phyloP scores from a whole-genome alignment of 2,329 filamentous ascomycete species.

The Monosporascus cannonballus region DNA sequence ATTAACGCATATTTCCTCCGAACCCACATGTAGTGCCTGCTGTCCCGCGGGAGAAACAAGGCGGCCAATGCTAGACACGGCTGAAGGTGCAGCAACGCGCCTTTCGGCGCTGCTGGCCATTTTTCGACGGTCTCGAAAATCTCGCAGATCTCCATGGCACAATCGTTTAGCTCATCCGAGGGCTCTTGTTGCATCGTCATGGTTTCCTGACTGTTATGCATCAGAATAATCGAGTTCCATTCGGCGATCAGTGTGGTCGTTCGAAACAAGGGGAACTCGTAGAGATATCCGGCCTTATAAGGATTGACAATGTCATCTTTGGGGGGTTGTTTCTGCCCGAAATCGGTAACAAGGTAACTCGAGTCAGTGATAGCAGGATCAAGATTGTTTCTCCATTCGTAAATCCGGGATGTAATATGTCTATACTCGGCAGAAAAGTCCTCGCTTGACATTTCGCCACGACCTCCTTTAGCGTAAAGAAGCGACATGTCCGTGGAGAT shows the following conservation, averaged over 20 bases:
- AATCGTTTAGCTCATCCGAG: constrained; percentile 47
- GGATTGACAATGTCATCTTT: constrained; percentile 68
- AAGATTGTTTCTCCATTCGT: constrained; percentile 49
- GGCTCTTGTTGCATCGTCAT: constrained; percentile 45
- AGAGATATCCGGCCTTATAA: constrained; percentile 63
- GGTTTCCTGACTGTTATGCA: constrained; percentile 72
- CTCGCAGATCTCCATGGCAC: constrained; percentile 67
- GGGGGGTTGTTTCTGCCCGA: constrained; percentile 46
- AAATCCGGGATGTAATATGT: constrained; percentile 40
- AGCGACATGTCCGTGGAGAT: constrained; percentile 76
- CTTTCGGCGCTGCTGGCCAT: constrained; percentile 64
- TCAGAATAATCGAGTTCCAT: constrained; percentile 70
- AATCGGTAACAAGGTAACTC: constrained; percentile 57
- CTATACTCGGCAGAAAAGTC: constrained; percentile 60
- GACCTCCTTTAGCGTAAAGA: constrained; percentile 64
- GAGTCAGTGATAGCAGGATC: constrained; percentile 57
- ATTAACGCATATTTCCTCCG: constrained; percentile 72
- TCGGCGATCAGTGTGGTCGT: constrained; percentile 72
- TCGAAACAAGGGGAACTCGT: constrained; percentile 63
- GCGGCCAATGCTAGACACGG: constrained; percentile 69
- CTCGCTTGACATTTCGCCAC: constrained; percentile 56
- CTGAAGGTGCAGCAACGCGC: constrained; percentile 67
- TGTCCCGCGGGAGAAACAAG: constrained; percentile 73
- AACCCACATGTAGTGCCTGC: constrained; percentile 69
- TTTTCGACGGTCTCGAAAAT: constrained; percentile 73